Base-by-base conservation (phyloP, 257 asterid genomes). In the Nicotiana tomentosiformis region DNA sequence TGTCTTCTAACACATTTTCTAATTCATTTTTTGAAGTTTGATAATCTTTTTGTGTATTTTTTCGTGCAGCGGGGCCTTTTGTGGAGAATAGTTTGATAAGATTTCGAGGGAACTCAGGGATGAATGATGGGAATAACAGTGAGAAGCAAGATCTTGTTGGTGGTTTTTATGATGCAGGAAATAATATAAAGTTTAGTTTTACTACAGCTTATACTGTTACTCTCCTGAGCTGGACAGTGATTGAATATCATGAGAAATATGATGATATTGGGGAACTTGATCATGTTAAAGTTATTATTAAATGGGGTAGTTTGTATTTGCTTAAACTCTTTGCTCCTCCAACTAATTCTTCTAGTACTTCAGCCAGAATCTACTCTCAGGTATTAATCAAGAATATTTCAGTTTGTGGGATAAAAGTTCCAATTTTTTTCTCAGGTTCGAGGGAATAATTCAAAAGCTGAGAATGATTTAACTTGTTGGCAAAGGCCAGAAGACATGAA, bases 121-220 rank as follows among this genome's bases (percentile, higher is more conserved):
- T 90, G 61, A 32, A 74, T 55, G 96, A 90, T 84, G 92, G 92
- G 81, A 85, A 77, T 18, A 77, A 72, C 17, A 81, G 66, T 61
- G 53, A 83, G 17, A 66, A 39, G 14, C 14, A 82, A 55, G 90
- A 83, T 88, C 93, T 92, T 74, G 91, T 83, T 30, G 96, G 96
- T 55, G 96, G 93, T 4, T 92, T 84, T 77, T 92, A 90, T 87
- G 96, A 92, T 88, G 89, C 91, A 0, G 94, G 96, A 5, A 92
- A 89, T 81, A 89, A 88, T 64, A 86, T 89, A 53, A 92, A 92
- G 84, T 89, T 87, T 69, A 92, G 92, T 83, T 88, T 88, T 17
- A 66, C 94, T 17, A 86, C 90, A 56, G 94, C 92, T 77, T 92
- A 90, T 81, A 78, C 93, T 5, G 92, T 90, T 56, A 84, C 89